Conservation (phyloP, 2,329 filamentous ascomycete genomes). For the Beauveria varroae region DNA sequence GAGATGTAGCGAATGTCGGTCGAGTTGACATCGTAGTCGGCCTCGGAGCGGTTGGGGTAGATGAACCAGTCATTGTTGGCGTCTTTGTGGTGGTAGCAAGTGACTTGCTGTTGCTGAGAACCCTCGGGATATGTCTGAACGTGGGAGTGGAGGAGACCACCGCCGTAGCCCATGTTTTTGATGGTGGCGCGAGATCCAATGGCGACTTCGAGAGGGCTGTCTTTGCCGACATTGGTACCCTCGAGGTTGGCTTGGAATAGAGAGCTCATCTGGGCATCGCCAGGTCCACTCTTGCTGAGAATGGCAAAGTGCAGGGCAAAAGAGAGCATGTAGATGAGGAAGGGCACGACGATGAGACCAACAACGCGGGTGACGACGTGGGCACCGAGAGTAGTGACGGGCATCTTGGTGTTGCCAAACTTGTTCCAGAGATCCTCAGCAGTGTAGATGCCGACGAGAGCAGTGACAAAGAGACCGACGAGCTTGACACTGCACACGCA, state of each 20-base stretch:
- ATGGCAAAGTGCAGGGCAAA: slow-evolving; percentile 94
- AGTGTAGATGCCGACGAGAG: slow-evolving; percentile 91
- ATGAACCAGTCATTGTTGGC: slow-evolving; percentile 99
- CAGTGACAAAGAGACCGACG: slow-evolving; percentile 92
- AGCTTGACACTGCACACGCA: slow-evolving; percentile 99
- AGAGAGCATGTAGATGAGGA: slow-evolving; percentile 89
- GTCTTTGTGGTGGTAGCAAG: slow-evolving; percentile 99
- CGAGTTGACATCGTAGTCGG: slow-evolving; percentile 64
- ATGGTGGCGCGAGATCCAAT: slow-evolving; percentile 83
- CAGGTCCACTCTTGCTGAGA: slow-evolving; percentile 86
- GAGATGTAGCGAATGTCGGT: slow-evolving; percentile 63
- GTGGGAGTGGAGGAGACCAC: slow-evolving; percentile 92
- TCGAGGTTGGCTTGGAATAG: slow-evolving; percentile 95
- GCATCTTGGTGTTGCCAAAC: slow-evolving; percentile 91
- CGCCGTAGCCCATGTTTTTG: slow-evolving; percentile 99
- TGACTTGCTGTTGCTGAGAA: slow-evolving; percentile 90
- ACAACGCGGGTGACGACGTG: slow-evolving; percentile 76
- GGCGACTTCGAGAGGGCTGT: slow-evolving; percentile 88
- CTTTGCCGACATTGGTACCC: slow-evolving; percentile 87
- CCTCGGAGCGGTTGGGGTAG: slow-evolving; percentile 79
- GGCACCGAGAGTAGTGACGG: slow-evolving; percentile 63
- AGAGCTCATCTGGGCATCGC: slow-evolving; percentile 99
- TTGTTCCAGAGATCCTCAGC: slow-evolving; percentile 97
- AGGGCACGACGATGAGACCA: slow-evolving; percentile 80
- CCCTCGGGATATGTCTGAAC: slow-evolving; percentile 94